Evolutionary conservation across 257 asterid genomes (phyloP).

Genomic region (Nyctanthes arbortristis): DNA sequence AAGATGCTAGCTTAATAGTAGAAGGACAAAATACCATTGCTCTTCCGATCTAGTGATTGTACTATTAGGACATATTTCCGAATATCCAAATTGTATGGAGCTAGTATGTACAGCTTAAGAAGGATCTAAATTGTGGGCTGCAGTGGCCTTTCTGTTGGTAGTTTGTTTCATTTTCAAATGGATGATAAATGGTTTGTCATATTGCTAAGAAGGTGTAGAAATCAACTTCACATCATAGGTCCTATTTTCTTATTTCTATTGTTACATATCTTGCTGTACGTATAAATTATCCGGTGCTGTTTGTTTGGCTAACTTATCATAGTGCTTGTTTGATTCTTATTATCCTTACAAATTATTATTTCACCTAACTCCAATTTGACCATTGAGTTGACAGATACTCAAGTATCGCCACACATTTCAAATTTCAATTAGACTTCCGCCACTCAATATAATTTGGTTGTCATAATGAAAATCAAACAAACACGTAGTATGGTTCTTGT

Average conservation of each 20-base stretch:
- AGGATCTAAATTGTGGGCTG: neutral
- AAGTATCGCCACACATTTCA: too few relatives aligned
- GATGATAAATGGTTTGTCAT: neutral
- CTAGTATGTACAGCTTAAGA: neutral
- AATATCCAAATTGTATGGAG: neutral
- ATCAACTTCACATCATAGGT: neutral
- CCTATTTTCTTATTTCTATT: too few relatives aligned
- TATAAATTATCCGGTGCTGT: neutral
- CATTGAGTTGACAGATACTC: too few relatives aligned
- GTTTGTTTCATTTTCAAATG: neutral
- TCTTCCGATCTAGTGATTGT: neutral
- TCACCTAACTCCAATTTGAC: too few relatives aligned
- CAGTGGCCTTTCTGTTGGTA: neutral
- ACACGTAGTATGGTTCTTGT: neutral
- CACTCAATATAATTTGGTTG: too few relatives aligned
- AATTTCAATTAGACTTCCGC: too few relatives aligned
- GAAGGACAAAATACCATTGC: neutral
- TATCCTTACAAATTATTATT: too few relatives aligned
- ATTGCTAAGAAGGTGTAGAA: neutral
- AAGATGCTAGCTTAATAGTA: neutral
- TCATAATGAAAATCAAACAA: too few relatives aligned
- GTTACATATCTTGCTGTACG: neutral
- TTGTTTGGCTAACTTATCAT: neutral
- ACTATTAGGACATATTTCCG: neutral
- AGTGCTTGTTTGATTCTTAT: neutral